Evolutionary conservation across 306 rosid species (phyloP).

Genomic region (Echinosophora koreensis): DNA sequence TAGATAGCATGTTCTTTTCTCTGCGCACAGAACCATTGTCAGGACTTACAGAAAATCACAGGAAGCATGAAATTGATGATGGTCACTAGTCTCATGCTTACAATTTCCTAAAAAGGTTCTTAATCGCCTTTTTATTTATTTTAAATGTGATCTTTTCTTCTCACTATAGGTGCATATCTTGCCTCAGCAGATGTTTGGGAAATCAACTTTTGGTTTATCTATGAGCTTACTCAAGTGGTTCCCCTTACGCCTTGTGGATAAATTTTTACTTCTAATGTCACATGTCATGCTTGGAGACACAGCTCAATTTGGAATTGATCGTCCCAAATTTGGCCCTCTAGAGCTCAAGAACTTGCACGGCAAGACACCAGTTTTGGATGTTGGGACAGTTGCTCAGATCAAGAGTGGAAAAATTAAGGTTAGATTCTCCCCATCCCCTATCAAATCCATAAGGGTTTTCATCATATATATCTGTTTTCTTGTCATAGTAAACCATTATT

Average conservation of each 20-base stretch:
- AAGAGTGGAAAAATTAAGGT: slow-evolving; percentile 76
- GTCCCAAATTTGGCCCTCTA: slow-evolving; percentile 82
- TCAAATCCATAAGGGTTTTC: slow-evolving; percentile 22
- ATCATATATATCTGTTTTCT: neutral
- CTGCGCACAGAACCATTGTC: neutral
- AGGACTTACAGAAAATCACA: neutral
- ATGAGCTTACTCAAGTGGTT: slow-evolving; percentile 76
- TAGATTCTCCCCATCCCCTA: neutral
- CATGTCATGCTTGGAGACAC: slow-evolving; percentile 79
- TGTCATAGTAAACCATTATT: slow-evolving; percentile 4
- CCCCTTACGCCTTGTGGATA: slow-evolving; percentile 71
- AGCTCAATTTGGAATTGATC: slow-evolving; percentile 65
- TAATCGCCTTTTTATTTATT: neutral
- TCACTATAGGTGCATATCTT: slow-evolving; percentile 73
- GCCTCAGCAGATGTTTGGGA: slow-evolving; percentile 87
- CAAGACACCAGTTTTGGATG: slow-evolving; percentile 88
- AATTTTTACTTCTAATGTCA: slow-evolving; percentile 67
- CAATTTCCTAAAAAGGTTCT: slow-evolving; percentile 38
- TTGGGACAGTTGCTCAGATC: slow-evolving; percentile 76
- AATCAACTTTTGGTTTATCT: slow-evolving; percentile 80
- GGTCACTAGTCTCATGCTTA: slow-evolving; percentile 22
- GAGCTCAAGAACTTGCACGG: slow-evolving; percentile 70
- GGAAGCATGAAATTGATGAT: slow-evolving; percentile 43
- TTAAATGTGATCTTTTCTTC: neutral
- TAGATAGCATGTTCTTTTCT: slow-evolving; percentile 24